Evolutionary conservation across 352 stramenopile genomes (phyloP), one percentile per base, ranked within the genome.

Genomic region (Thalassiosira ordinaria): DNA sequence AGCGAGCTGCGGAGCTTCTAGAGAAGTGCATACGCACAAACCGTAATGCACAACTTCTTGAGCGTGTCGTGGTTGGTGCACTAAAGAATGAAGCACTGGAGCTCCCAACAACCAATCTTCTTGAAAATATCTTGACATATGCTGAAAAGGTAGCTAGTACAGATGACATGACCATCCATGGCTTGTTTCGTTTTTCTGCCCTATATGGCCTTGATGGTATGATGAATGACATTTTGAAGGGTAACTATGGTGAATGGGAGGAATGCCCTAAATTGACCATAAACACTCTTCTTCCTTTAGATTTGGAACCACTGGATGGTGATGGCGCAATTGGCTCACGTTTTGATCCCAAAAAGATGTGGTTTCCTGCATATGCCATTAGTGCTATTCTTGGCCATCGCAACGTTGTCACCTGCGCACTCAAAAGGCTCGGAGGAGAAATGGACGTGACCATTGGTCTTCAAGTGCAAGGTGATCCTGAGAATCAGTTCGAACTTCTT

Each of bases 141-240:
- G n/a, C n/a, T n/a, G n/a, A n/a, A n/a, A n/a, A n/a, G n/a, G n/a
- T n/a, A n/a, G 53, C 33, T 5, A 41, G 11, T 41, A 41, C 33
- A 41, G 11, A 41, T 11, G 33, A n/a, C n/a, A n/a, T 41, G 33
- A 11, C 33, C 11, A 11, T 41, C 33, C 14, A 11, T 35, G 29
- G 20, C 49, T 31, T 65, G 16, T 18, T 65, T 33, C 26, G 37
- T 20, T 65, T 65, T 51, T 31, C 56, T 37, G 27, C 49, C 5
- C 26, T 65, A 18, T 65, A 65, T 65, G 56, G 56, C 14, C n/a
- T 65, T 22, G 56, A 65, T 65, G 56, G 56, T 18, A 33, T 47
- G 2, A 65, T 65, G 29, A 29, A 33, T 49, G 56, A 65, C 49
- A 11, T 65, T 3, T 14, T 65, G 16, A 1, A 51, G 29, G 56